phyloP scores from a whole-genome alignment of 441 rosid species.

The Lepidium campestre region DNA sequence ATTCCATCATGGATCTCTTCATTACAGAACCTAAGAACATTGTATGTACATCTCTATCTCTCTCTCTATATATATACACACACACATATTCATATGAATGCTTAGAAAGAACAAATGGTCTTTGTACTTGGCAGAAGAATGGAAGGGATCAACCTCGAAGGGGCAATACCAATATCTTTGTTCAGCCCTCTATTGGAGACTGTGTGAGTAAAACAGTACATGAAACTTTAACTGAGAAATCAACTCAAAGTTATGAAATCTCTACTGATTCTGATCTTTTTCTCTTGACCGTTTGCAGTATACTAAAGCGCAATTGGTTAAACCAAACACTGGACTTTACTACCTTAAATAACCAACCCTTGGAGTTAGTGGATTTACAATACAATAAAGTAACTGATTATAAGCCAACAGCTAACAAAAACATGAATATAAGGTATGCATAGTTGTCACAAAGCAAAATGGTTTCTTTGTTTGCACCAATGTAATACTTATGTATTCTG shows the following conservation, averaged over 20 bases:
- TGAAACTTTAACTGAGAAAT: background rate
- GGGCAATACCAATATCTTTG: slow-evolving; percentile 41
- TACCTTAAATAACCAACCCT: slow-evolving; percentile 25
- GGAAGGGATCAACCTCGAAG: slow-evolving; percentile 46
- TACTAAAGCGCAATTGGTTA: slow-evolving; percentile 40
- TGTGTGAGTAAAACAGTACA: slow-evolving; percentile 37
- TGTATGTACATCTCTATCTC: slow-evolving; percentile 41
- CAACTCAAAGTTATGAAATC: background rate
- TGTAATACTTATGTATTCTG: background rate
- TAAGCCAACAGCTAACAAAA: slow-evolving; percentile 5
- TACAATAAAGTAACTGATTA: slow-evolving; percentile 34
- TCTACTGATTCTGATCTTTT: background rate
- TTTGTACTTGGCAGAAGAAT: slow-evolving; percentile 41
- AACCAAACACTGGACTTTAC: slow-evolving; percentile 50
- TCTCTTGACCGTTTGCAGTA: slow-evolving; percentile 28
- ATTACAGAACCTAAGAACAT: slow-evolving; percentile 44
- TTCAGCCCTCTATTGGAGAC: slow-evolving; percentile 57
- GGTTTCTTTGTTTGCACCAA: background rate
- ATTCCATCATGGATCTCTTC: slow-evolving; percentile 56
- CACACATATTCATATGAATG: background rate
- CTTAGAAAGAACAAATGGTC: background rate
- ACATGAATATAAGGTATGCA: slow-evolving; percentile 34
- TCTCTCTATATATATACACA: background rate
- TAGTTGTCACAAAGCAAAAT: background rate
- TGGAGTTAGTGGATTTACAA: slow-evolving; percentile 47